Base-by-base conservation (phyloP, 2,329 filamentous ascomycete genomes). In the Verticillium isaacii region DNA sequence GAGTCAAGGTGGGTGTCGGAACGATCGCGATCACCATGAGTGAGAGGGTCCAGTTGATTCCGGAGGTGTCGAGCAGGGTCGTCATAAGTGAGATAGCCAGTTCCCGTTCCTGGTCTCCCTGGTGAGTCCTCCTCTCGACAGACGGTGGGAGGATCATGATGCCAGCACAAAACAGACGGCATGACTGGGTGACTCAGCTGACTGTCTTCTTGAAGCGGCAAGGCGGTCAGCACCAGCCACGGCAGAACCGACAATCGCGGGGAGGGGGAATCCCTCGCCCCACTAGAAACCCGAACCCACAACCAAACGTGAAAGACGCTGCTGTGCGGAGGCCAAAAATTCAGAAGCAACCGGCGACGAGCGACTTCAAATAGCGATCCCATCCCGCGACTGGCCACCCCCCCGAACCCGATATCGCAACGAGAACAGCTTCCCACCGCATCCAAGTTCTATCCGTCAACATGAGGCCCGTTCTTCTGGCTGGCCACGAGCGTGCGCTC, bases 391-490 rank as follows among this genome's bases (percentile, higher is more conserved):
- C 58, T 34, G 29, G 37, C 15, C 55, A 32, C 32, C 39, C 37
- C n/a, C 34, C 12, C 25, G 32, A 58, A 29, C 61, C 39, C 56
- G 39, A 57, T 59, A 54, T 54, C 56, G 57, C 57, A 58, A 66
- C 59, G 32, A 56, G 60, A 57, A 57, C 52, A 62, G n/a, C 58
- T 45, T 62, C 54, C 66, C 62, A 63, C 23, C 45, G 45, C n/a
- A 52, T 5, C 19, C 45, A 58, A 68, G 66, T 65, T 36, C 34
- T 32, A 34, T 32, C 41, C 63, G 61, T 77, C 81, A 92, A 79
- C 66, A 99, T 99, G 95, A 92, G 95, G 83, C 95, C 95, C 75
- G 96, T 97, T 79, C 85, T 99, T 72, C 86, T 99, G 73, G 89
- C 92, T 77, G 95, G 95, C 79, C 95, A 99, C 88, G 93, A 96